Conservation (phyloP, 306 rosid genomes). For the Ochetophila trinervis region DNA sequence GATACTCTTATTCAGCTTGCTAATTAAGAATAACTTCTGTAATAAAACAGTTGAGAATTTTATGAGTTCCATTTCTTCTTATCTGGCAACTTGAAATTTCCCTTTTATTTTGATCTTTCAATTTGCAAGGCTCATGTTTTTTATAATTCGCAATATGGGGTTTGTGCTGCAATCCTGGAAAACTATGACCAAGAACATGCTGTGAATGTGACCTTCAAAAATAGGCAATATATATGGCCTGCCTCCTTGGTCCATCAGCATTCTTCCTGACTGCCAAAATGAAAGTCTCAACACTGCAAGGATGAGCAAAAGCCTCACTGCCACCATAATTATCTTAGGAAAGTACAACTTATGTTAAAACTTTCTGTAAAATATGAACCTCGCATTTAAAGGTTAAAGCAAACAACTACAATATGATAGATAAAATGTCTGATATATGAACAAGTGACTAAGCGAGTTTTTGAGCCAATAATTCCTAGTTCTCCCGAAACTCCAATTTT, state of each 20-base stretch:
- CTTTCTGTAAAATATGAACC: background rate
- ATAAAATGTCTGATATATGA: background rate
- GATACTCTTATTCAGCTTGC: background rate
- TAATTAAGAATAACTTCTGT: background rate
- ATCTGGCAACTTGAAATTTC: background rate
- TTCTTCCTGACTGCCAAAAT: slow-evolving; percentile 30
- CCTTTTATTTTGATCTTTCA: background rate
- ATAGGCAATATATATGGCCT: slow-evolving; percentile 15
- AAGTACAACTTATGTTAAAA: background rate
- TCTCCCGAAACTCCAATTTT: background rate
- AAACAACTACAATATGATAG: background rate
- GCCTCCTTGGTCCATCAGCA: slow-evolving; percentile 35
- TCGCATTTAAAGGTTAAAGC: background rate
- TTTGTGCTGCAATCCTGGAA: slow-evolving; percentile 29
- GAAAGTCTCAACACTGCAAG: slow-evolving; percentile 22
- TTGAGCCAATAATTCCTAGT: too few relatives aligned
- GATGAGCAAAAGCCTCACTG: slow-evolving; percentile 1
- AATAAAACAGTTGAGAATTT: background rate
- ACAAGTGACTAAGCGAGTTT: too few relatives aligned
- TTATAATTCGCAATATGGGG: background rate
- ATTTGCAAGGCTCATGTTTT: slow-evolving; percentile 28
- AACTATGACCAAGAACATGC: slow-evolving; percentile 18
- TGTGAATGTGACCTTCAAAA: slow-evolving; percentile 22
- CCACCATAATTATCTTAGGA: background rate
- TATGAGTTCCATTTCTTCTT: background rate